These are phyloP conservation scores for Myriosclerotinia scirpicola DNA, from an alignment of 2,329 filamentous ascomycete genomes.

Conservation along the genomic window DNA sequence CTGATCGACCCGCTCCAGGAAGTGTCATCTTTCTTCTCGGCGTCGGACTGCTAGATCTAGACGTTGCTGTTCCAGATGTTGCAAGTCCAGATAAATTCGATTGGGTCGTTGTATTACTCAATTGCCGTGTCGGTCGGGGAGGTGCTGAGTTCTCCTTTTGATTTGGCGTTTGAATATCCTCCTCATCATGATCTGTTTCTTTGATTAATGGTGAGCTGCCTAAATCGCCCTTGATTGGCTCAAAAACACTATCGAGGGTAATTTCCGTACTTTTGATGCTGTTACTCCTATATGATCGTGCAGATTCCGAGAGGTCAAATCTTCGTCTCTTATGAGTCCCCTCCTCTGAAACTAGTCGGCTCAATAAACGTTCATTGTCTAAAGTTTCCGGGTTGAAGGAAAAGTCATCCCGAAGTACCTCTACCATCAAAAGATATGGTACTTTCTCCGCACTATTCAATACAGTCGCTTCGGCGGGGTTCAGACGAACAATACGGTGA, in stretches of 20 bases:
- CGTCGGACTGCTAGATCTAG: conserved; percentile 67
- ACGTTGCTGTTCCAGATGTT: conserved; percentile 66
- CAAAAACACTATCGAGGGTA: conserved; percentile 70
- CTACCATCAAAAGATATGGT: conserved; percentile 81
- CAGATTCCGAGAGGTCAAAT: conserved; percentile 69
- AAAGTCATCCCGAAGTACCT: conserved; percentile 79
- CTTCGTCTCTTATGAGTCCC: conserved; percentile 56
- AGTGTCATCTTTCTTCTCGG: conserved; percentile 61
- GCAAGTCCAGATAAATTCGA: conserved; percentile 60
- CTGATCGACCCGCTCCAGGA: conserved; percentile 51
- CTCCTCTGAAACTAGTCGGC: conserved; percentile 57
- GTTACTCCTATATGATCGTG: conserved; percentile 45
- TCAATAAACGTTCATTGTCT: conserved; percentile 68
- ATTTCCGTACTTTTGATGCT: conserved; percentile 43
- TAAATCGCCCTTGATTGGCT: conserved; percentile 76
- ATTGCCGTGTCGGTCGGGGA: conserved; percentile 53
- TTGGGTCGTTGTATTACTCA: conserved; percentile 61
- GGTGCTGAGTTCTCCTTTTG: conserved; percentile 39
- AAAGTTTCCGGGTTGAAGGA: conserved; percentile 74
- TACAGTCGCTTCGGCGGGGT: conserved; percentile 80
- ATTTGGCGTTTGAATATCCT: conserved; percentile 29
- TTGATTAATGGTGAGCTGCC: conserved; percentile 70
- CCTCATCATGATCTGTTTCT: conserved; percentile 50
- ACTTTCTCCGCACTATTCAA: conserved; percentile 86
- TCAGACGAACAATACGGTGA: conserved; percentile 79